Evolutionary conservation across 768 basidiomycete species (phyloP), one percentile per base, ranked within the genome.

Genomic region (Amyloporia xantha): DNA sequence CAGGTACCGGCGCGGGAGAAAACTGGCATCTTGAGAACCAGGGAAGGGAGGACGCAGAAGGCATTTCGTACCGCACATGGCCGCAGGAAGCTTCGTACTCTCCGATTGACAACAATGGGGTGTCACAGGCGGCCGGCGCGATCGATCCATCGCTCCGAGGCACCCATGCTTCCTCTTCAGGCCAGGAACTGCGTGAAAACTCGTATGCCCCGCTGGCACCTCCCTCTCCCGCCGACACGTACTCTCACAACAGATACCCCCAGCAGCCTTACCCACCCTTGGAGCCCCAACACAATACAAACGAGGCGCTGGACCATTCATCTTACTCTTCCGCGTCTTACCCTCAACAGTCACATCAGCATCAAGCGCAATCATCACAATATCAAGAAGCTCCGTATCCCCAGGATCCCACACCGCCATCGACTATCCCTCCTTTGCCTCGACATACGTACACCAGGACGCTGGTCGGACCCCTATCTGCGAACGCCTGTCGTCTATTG

Each of bases 381-480:
- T 54, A 44, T 21, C 53, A 55, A 40, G 64, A 56, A 48, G 58
- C 51, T 33, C 41, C 51, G 44, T 62, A 59, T 41, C 58, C 51
- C 17, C 65, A 65, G 45, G 60, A 61, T 41, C 51, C 51, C 23
- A 57, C 61, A 37, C 56, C 62, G 37, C 56, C 61, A 13, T 58
- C 63, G 48, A 57, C 69, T 28, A 64, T 68, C 33, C 68, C 73
- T 36, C 71, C 81, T 47, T 66, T 78, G 48, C 75, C 82, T n/a
- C 74, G 82, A 48, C 77, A 86, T 56, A 73, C 81, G 4, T 92
- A 89, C 66, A 89, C 89, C 10, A 79, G 91, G 45, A 93, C 92
- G 1, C 78, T 96, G 5, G 90, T 96, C 49, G 94, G 94, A 7
- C 88, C 91, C 1, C 74, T 95, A 13, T 86, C 86, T 15, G 82